A percentile compares a stretch with the other conserved stretches of the same genome.
These are phyloP conservation scores for Gyrodon lividus DNA, from an alignment of 768 basidiomycete species.

Conservation along the genomic window DNA sequence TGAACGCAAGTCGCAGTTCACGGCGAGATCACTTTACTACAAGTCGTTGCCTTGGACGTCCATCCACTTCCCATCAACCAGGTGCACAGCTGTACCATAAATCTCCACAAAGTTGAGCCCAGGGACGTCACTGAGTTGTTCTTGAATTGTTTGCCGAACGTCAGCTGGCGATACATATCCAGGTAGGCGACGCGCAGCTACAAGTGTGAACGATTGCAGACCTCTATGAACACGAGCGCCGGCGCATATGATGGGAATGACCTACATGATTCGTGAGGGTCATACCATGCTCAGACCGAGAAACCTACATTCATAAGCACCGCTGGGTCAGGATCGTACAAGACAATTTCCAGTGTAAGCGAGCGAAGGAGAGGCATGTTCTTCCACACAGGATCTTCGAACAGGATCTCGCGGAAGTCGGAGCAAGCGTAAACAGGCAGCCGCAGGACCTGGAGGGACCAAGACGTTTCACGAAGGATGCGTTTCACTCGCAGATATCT, in stretches of 20 bases:
- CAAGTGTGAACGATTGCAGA: slow-evolving; percentile 5
- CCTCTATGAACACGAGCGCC: not conserved
- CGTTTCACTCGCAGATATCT: too few species aligned
- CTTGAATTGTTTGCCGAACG: not conserved
- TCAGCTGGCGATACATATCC: not conserved
- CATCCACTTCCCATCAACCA: slow-evolving; percentile 8
- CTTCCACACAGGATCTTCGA: slow-evolving; percentile 1
- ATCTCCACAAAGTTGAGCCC: not conserved
- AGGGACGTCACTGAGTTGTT: not conserved
- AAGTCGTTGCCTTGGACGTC: not conserved
- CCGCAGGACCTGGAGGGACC: too few species aligned
- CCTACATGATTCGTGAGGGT: slow-evolving; percentile 4
- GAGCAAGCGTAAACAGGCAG: too few species aligned
- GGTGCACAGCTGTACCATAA: not conserved
- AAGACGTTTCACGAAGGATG: too few species aligned
- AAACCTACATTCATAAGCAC: too few species aligned
- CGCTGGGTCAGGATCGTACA: too few species aligned
- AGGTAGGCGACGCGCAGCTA: too few species aligned
- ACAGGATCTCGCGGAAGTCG: not conserved
- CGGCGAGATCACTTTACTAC: not conserved
- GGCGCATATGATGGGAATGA: not conserved
- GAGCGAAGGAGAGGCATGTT: not conserved
- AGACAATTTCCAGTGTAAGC: too few species aligned
- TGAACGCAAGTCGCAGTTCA: too few species aligned
- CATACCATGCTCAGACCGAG: not conserved